phyloP scores from a whole-genome alignment of 345 rosid species.

The Laguncularia racemosa region DNA sequence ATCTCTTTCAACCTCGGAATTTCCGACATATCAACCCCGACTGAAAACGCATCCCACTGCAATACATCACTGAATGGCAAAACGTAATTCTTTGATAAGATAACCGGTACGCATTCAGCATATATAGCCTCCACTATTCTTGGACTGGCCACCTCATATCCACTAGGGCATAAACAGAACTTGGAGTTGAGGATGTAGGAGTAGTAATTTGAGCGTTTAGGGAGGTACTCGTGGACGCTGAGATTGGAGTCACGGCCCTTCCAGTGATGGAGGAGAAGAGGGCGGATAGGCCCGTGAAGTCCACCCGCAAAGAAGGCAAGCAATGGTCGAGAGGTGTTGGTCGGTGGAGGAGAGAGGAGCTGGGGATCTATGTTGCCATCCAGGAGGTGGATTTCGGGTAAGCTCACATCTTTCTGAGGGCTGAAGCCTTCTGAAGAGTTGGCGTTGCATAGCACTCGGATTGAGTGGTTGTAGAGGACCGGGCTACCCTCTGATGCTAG shows the following conservation, averaged over 20 bases:
- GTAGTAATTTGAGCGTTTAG: slow-evolving; percentile 48
- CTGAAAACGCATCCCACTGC: slow-evolving; percentile 76
- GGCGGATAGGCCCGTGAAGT: slow-evolving; percentile 63
- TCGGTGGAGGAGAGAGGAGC: slow-evolving; percentile 35
- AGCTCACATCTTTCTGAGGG: slow-evolving; percentile 63
- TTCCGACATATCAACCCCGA: slow-evolving; percentile 44
- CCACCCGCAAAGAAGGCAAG: slow-evolving; percentile 90
- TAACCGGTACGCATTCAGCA: slow-evolving; percentile 80
- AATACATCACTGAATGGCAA: slow-evolving; percentile 81
- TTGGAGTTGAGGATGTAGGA: slow-evolving; percentile 64
- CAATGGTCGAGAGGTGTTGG: slow-evolving; percentile 32
- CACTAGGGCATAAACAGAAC: slow-evolving; percentile 91
- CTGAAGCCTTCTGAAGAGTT: slow-evolving; percentile 87
- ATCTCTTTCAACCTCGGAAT: slow-evolving; percentile 78
- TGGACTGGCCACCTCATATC: slow-evolving; percentile 91
- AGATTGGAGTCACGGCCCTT: slow-evolving; percentile 52
- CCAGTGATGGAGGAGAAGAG: slow-evolving; percentile 64
- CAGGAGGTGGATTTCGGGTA: slow-evolving; percentile 64
- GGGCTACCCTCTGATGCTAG: slow-evolving; percentile 44
- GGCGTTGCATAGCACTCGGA: slow-evolving; percentile 87
- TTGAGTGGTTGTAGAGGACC: slow-evolving; percentile 50
- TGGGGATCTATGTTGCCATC: slow-evolving; percentile 39
- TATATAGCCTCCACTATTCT: slow-evolving; percentile 78
- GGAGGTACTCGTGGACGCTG: slow-evolving; percentile 62
- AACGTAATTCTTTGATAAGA: slow-evolving; percentile 58